Conservation (phyloP, 768 basidiomycete genomes). For the Mycena vitilis region DNA sequence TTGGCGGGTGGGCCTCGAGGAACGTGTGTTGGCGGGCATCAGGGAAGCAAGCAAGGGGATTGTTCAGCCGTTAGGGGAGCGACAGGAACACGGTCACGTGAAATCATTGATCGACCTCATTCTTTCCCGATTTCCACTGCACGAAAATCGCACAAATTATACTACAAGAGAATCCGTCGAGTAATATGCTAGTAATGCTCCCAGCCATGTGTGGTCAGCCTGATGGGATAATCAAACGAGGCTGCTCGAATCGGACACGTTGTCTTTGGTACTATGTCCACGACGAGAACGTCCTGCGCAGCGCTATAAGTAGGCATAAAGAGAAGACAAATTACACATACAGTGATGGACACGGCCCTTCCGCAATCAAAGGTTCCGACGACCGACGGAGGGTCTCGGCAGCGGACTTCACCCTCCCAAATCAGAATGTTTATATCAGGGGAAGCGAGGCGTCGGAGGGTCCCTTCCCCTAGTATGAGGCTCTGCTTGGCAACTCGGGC, state of each 20-base stretch:
- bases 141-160: too few relatives aligned
- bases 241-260: too few relatives aligned
- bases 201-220: too few relatives aligned
- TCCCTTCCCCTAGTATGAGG: constrained; percentile 15
- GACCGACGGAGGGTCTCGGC: constrained; percentile 19
- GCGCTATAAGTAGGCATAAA: too few relatives aligned
- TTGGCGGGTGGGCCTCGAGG: constrained; percentile 5
- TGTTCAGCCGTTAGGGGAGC: too few relatives aligned
- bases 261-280: too few relatives aligned
- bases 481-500: neutral
- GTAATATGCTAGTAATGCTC: too few relatives aligned
- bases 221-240: too few relatives aligned
- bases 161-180: neutral
- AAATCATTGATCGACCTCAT: too few relatives aligned
- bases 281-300: too few relatives aligned
- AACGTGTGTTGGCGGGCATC: constrained; percentile 28
- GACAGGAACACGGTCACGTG: constrained; percentile 3
- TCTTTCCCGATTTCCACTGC: too few relatives aligned
- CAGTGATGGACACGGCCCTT: neutral
- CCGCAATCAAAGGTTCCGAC: constrained; percentile 23
- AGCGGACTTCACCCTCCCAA: constrained; percentile 25
- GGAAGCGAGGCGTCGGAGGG: neutral
- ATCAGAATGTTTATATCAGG: neutral
- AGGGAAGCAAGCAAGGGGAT: too few relatives aligned
- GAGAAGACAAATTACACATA: neutral